Evolutionary conservation across 805 yeast genomes (phyloP), one percentile per base, ranked within the genome.

Genomic region (Candida dajiaensis): DNA sequence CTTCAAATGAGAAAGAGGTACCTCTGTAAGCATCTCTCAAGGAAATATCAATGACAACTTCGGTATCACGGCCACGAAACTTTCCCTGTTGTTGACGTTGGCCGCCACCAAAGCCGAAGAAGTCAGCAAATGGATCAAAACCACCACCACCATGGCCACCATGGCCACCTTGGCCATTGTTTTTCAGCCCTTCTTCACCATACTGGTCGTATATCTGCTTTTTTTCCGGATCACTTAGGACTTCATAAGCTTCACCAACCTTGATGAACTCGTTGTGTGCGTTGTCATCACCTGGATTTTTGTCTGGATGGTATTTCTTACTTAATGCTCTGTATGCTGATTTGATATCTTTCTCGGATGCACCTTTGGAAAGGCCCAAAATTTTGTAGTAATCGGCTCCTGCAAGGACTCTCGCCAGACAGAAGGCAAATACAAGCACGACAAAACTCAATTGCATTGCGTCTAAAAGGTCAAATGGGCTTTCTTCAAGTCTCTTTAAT

Each of bases 301-400:
- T 92, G 66, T 92, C 99, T 2, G 99, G 99, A 61, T 92, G 99
- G 66, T 78, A 89, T 61, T 86, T 86, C 63, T 88, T 84, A 54
- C 90, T 82, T 52, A 92, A 68, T 46, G 79, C 76, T 54, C 96
- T 72, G 63, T 90, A 90, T 0, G 97, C 96, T 44, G 81, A 77
- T 62, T 87, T 89, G 67, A 90, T 87, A 46, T 89, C 89, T 54
- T 77, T 81, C 21, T 88, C 96, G 43, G 74, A 73, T 0, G 97
- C 95, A 54, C 74, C 70, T 50, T 73, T 77, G 11, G 72, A 58
- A 6, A 94, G 74, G 0, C 95, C 97, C 11, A 92, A 71, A 7
- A 89, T 74, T 58, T 68, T 53, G 50, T 81, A 80, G 55, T 72
- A 80, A 53, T 81, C 83, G 44, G 67, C 66, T 7, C 68, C 72